Evolutionary conservation across 75 land plant genomes (phyloP).

Genomic region (Picea glauca): DNA sequence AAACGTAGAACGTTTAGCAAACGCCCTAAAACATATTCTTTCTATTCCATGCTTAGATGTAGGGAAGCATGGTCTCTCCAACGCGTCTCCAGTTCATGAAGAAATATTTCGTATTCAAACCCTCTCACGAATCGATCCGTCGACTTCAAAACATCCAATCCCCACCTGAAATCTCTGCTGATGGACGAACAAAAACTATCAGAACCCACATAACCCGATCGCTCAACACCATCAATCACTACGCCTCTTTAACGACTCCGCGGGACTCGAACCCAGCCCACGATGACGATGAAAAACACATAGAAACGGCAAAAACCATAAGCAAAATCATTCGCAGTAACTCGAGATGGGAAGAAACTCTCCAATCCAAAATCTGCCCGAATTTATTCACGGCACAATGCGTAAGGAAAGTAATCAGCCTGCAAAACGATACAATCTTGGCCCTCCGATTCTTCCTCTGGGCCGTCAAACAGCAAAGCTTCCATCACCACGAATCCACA

Average conservation of each 20-base stretch:
- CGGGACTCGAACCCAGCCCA: background rate
- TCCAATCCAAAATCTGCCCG: background rate
- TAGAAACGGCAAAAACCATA: background rate
- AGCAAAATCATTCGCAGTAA: background rate
- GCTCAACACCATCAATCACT: background rate
- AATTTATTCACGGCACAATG: background rate
- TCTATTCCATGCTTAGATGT: too few relatives aligned
- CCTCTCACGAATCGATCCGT: background rate
- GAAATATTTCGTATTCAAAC: background rate
- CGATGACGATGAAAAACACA: background rate
- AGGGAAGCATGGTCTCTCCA: background rate
- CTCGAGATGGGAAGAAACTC: background rate
- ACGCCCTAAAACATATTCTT: too few relatives aligned
- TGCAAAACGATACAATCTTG: background rate
- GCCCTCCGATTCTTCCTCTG: background rate
- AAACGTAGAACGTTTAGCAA: too few relatives aligned
- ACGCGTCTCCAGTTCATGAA: background rate
- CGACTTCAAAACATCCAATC: background rate
- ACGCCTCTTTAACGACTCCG: background rate
- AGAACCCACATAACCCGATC: background rate
- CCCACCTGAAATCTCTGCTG: background rate
- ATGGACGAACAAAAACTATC: background rate
- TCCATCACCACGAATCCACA: background rate
- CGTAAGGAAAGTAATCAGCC: background rate
- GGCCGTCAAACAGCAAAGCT: background rate